A percentile compares a stretch with the other conserved stretches of the same genome.
These are phyloP conservation scores for Lactifluus hygrophoroides DNA, from an alignment of 768 basidiomycete species.

Conservation along the genomic window DNA sequence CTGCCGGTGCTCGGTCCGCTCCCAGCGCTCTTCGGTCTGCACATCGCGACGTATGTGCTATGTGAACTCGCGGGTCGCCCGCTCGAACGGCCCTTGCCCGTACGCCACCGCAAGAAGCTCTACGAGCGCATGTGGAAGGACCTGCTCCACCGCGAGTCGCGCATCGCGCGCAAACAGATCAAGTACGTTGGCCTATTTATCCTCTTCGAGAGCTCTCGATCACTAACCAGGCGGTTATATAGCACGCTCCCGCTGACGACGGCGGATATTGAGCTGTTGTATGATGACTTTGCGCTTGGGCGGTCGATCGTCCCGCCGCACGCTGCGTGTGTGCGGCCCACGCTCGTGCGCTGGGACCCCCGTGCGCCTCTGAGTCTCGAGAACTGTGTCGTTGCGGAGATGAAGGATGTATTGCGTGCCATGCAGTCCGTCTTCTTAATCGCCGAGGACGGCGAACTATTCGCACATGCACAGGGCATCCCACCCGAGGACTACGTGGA, in stretches of 20 bases:
- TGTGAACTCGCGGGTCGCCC: slow-evolving; percentile 81
- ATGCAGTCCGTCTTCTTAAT: slow-evolving; percentile 32
- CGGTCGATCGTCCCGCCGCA: slow-evolving; percentile 75
- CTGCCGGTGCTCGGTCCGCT: slow-evolving; percentile 86
- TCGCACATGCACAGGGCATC: slow-evolving; percentile 17
- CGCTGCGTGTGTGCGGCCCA: slow-evolving; percentile 60
- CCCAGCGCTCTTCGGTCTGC: slow-evolving; percentile 85
- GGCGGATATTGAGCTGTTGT: slow-evolving; percentile 74
- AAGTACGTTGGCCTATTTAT: slow-evolving; percentile 36
- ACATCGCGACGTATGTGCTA: slow-evolving; percentile 82
- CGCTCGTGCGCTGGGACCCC: slow-evolving; percentile 77
- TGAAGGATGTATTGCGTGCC: slow-evolving; percentile 65
- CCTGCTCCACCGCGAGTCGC: slow-evolving; percentile 65
- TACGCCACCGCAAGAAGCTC: slow-evolving; percentile 77
- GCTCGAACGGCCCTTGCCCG: slow-evolving; percentile 72
- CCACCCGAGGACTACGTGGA: slow-evolving; percentile 10
- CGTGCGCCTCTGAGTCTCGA: slow-evolving; percentile 52
- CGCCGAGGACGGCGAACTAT: not conserved
- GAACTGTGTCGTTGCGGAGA: slow-evolving; percentile 82
- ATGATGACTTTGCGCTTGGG: slow-evolving; percentile 80
- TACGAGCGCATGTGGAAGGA: slow-evolving; percentile 75
- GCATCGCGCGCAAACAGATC: slow-evolving; percentile 45
- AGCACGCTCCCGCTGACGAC: slow-evolving; percentile 76
- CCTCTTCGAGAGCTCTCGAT: too few species aligned
- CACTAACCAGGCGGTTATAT: too few species aligned